These are phyloP conservation scores for Platanthera zijinensis DNA, from an alignment of 106 monocot species.

Conservation along the genomic window DNA sequence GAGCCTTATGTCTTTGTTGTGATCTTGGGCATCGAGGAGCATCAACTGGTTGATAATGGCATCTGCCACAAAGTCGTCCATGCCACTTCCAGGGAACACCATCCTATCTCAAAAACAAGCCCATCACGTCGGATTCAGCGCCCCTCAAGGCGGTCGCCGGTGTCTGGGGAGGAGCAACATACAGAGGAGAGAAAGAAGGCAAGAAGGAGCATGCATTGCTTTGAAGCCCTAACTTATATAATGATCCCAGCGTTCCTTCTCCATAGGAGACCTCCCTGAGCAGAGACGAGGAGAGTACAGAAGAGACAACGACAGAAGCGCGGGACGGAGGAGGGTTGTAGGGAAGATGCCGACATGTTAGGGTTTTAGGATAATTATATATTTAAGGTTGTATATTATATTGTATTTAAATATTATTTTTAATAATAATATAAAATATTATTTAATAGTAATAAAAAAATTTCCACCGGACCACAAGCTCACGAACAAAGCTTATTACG, in stretches of 20 bases:
- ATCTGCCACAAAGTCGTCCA: too few species aligned
- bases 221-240: constrained; percentile 13
- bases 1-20: too few species aligned
- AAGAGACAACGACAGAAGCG: constrained; percentile 12
- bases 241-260: background rate
- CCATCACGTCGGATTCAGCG: constrained; percentile 69
- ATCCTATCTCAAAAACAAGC: constrained; percentile 64
- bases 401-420: too few species aligned
- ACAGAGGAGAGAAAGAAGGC: constrained; percentile 11
- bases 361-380: constrained; percentile 3
- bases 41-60: too few species aligned
- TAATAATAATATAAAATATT: too few species aligned
- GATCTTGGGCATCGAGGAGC: too few species aligned
- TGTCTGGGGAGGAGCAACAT: constrained; percentile 29
- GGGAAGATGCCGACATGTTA: constrained; percentile 9
- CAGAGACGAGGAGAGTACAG: too few species aligned
- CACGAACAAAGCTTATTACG: too few species aligned
- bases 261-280: background rate
- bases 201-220: background rate
- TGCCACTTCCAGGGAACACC: too few species aligned
- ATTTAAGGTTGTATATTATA: too few species aligned
- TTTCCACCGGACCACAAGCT: too few species aligned
- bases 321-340: constrained; percentile 6
- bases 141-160: constrained; percentile 51
- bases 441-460: too few species aligned